Conservation (phyloP, 306 rosid species). For the Vigna unguiculata region DNA sequence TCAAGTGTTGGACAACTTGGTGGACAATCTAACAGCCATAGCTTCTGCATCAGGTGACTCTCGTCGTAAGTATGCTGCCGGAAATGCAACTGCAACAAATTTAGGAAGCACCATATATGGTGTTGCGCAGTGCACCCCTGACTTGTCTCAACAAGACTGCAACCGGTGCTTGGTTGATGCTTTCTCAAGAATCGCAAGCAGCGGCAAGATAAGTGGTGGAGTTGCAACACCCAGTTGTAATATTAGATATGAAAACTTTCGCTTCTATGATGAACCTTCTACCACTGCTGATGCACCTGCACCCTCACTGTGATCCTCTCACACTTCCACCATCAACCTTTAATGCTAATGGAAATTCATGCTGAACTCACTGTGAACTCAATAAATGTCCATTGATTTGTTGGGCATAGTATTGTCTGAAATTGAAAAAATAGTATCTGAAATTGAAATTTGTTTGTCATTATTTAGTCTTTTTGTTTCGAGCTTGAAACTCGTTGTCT, state of each 20-base stretch:
- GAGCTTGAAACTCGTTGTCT: too few species aligned
- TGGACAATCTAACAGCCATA: background rate
- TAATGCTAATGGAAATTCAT: background rate
- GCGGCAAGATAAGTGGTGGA: background rate
- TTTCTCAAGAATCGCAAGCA: background rate
- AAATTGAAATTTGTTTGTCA: too few species aligned
- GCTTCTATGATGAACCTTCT: background rate
- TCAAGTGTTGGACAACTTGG: background rate
- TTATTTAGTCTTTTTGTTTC: too few species aligned
- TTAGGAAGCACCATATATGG: constrained; percentile 12
- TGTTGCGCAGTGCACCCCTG: constrained; percentile 51
- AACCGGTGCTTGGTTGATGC: constrained; percentile 22
- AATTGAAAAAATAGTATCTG: too few species aligned
- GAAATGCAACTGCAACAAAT: background rate
- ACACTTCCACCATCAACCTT: background rate
- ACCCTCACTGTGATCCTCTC: background rate
- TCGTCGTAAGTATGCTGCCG: constrained; percentile 41
- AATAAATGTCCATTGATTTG: background rate
- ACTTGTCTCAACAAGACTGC: constrained; percentile 38
- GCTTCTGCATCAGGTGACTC: constrained; percentile 13
- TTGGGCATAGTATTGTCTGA: too few species aligned
- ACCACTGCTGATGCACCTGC: background rate
- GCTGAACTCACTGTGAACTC: background rate
- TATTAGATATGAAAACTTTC: background rate
- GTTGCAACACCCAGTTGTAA: background rate